Percentiles rank a stretch among this genome's conserved stretches.
These are phyloP conservation scores for Croton setiger DNA, from an alignment of 441 rosid genomes.

Conservation along the genomic window DNA sequence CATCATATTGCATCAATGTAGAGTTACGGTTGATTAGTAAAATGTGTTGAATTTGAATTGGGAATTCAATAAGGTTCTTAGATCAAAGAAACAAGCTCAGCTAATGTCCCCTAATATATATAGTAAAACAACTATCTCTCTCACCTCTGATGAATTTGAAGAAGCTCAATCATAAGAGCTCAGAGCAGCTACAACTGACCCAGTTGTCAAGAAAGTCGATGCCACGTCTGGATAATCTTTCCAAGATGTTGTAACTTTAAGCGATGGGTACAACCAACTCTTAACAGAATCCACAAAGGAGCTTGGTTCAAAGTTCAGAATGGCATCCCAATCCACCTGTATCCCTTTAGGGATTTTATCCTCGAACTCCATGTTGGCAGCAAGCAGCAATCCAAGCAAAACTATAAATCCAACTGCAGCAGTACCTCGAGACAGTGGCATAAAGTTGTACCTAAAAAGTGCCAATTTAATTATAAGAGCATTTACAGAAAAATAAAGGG, in stretches of 20 bases:
- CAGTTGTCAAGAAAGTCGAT: constrained; percentile 74
- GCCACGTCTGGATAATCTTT: constrained; percentile 77
- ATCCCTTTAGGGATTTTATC: constrained; percentile 68
- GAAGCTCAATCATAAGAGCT: constrained; percentile 58
- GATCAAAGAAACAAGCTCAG: not conserved
- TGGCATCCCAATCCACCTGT: constrained; percentile 98
- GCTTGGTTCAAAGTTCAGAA: constrained; percentile 62
- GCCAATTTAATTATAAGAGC: constrained; percentile 7
- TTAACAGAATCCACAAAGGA: constrained; percentile 58
- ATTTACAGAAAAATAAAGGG: constrained; percentile 12
- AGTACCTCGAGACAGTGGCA: constrained; percentile 97
- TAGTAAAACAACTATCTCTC: constrained; percentile 20
- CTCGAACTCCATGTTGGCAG: constrained; percentile 88
- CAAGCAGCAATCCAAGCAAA: constrained; percentile 80
- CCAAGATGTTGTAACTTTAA: constrained; percentile 75
- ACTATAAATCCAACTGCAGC: constrained; percentile 83
- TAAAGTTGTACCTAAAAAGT: constrained; percentile 82
- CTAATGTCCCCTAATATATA: not conserved
- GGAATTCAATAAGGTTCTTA: not conserved
- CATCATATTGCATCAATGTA: constrained; percentile 23
- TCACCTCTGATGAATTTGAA: constrained; percentile 30
- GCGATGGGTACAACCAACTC: constrained; percentile 77
- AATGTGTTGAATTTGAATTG: not conserved
- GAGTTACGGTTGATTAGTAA: not conserved
- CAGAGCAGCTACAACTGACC: constrained; percentile 82